Conservation (phyloP, 2,329 filamentous ascomycete genomes). For the Aspergillus viridinutans region DNA sequence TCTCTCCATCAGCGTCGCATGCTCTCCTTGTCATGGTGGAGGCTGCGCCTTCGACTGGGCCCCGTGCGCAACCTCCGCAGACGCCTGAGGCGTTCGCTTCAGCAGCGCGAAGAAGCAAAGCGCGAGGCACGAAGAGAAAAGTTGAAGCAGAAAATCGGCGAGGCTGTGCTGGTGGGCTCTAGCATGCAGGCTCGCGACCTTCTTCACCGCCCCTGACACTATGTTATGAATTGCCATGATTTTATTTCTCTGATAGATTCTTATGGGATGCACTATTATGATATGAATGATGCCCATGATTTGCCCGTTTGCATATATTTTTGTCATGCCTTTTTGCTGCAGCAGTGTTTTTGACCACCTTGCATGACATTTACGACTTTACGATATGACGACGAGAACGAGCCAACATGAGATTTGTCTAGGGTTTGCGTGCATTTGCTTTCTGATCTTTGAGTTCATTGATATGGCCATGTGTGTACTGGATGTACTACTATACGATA, state of each 20-base stretch:
- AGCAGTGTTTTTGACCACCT: too few relatives aligned
- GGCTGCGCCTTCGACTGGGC: slow-evolving; percentile 49
- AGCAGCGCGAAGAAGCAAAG: slow-evolving; percentile 42
- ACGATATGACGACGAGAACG: too few relatives aligned
- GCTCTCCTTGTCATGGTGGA: slow-evolving; percentile 37
- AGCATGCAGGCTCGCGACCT: slow-evolving; percentile 13
- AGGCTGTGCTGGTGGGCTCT: slow-evolving; percentile 16
- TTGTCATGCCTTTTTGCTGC: too few relatives aligned
- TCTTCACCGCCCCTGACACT: slow-evolving; percentile 5
- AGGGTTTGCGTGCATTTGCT: too few relatives aligned
- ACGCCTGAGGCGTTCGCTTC: slow-evolving; percentile 42
- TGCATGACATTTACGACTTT: too few relatives aligned
- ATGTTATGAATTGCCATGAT: slow-evolving; percentile 4
- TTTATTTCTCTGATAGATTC: not conserved
- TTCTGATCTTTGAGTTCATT: too few relatives aligned
- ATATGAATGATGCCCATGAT: too few relatives aligned
- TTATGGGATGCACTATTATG: too few relatives aligned
- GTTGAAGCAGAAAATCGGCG: slow-evolving; percentile 50
- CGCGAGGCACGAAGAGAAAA: slow-evolving; percentile 51
- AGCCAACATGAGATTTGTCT: too few relatives aligned
- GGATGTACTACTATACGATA: not conserved
- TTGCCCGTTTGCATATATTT: too few relatives aligned
- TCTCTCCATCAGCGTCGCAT: slow-evolving; percentile 28
- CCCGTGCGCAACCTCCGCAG: slow-evolving; percentile 48
- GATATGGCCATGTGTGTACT: too few relatives aligned